These are phyloP conservation scores for Fraxinus greggii DNA, from an alignment of 305 asterid genomes.

Conservation along the genomic window DNA sequence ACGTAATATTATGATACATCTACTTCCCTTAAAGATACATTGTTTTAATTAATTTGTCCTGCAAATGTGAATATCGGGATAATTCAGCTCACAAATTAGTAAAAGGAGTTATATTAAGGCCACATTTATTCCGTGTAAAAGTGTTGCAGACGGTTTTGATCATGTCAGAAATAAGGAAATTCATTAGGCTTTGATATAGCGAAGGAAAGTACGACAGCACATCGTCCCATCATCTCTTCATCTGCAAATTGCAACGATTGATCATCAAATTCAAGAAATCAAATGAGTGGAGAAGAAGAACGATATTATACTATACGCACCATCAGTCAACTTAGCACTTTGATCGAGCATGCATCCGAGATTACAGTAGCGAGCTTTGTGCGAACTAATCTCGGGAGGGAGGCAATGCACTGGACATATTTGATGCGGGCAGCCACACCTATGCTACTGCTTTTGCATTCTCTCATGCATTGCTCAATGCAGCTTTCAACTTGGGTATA, in stretches of 20 bases:
- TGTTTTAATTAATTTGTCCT: not conserved
- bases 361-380: constrained; percentile 30
- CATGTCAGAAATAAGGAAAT: not conserved
- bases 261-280: not conserved
- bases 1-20: not conserved
- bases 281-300: not conserved
- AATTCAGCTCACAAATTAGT: not conserved
- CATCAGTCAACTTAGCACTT: constrained; percentile 34
- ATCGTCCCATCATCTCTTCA: constrained; percentile 36
- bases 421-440: constrained; percentile 33
- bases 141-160: constrained; percentile 1
- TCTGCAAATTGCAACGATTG: constrained; percentile 28
- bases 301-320: constrained; percentile 3
- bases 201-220: constrained; percentile 36
- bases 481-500: constrained; percentile 35
- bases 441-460: constrained; percentile 35
- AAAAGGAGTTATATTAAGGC: not conserved
- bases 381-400: constrained; percentile 29
- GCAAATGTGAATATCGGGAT: not conserved
- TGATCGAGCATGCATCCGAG: constrained; percentile 42
- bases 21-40: not conserved
- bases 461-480: constrained; percentile 36
- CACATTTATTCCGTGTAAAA: not conserved
- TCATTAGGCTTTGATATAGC: constrained; percentile 23
- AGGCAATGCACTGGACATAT: constrained; percentile 45